These are phyloP conservation scores for Boletus tomentosulus DNA, from an alignment of 768 basidiomycete genomes.

Conservation along the genomic window DNA sequence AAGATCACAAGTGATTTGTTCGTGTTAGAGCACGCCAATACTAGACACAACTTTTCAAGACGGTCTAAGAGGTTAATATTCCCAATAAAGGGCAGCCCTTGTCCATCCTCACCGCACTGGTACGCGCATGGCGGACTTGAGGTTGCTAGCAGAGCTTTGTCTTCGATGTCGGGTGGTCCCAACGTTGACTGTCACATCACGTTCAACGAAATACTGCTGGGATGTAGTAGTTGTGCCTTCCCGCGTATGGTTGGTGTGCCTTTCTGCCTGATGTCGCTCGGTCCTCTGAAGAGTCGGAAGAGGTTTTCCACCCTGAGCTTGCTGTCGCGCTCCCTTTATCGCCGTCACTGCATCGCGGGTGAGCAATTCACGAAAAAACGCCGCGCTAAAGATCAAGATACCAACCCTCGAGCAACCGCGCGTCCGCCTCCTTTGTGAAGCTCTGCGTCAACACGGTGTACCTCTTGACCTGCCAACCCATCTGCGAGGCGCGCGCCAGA, in stretches of 20 bases:
- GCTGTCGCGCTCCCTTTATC: constrained; percentile 21
- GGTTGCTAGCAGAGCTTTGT: constrained; percentile 28
- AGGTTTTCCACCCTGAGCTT: constrained; percentile 7
- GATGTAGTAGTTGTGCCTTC: constrained; percentile 11
- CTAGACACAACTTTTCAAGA: constrained; percentile 10
- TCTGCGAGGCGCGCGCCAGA: constrained; percentile 65
- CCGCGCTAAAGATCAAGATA: background rate
- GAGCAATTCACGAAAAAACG: constrained; percentile 1
- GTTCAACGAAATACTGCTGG: constrained; percentile 28
- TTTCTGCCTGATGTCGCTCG: constrained; percentile 19
- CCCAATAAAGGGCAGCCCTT: constrained; percentile 1
- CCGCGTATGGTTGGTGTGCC: constrained; percentile 30
- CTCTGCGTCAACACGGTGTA: constrained; percentile 78
- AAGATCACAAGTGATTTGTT: constrained; percentile 14
- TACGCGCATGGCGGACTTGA: constrained; percentile 36
- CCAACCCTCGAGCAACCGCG: constrained; percentile 60
- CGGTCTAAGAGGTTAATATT: background rate
- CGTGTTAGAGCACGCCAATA: background rate
- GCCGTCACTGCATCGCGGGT: constrained; percentile 22
- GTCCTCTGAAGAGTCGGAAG: constrained; percentile 20
- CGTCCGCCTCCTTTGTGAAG: constrained; percentile 74
- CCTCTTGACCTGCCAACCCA: constrained; percentile 81
- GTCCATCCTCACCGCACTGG: constrained; percentile 28
- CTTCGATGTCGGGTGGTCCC: constrained; percentile 27
- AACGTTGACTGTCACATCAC: constrained; percentile 28